phyloP scores from a whole-genome alignment of 345 rosid genomes.

The Gossypium raimondii region DNA sequence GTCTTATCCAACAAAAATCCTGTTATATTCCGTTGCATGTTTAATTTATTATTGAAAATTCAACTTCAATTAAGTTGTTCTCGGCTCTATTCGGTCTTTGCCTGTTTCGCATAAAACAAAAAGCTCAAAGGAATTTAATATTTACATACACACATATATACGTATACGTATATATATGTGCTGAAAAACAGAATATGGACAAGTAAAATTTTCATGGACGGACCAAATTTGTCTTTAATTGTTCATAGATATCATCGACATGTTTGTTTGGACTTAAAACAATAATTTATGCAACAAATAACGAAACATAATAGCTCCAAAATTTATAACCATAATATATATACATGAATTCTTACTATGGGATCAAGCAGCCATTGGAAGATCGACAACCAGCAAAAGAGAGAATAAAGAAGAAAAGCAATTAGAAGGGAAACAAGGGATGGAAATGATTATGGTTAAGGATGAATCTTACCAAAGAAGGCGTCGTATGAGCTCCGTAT shows the following conservation, averaged over 20 bases:
- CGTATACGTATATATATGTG: neutral
- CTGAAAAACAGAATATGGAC: neutral
- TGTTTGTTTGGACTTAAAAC: constrained; percentile 11
- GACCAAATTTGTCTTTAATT: neutral
- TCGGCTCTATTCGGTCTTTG: neutral
- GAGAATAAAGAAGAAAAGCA: neutral
- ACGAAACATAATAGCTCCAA: constrained; percentile 18
- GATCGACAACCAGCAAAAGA: neutral
- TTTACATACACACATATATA: too few relatives aligned
- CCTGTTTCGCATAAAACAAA: neutral
- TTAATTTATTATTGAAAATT: too few relatives aligned
- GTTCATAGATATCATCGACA: constrained; percentile 15
- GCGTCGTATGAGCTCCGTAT: constrained; percentile 16
- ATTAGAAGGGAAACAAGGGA: constrained; percentile 9
- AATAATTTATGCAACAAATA: constrained; percentile 1
- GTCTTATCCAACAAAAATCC: neutral
- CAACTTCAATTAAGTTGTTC: too few relatives aligned
- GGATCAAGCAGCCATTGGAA: constrained; percentile 8
- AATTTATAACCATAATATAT: constrained; percentile 8
- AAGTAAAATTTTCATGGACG: neutral
- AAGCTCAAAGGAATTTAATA: neutral
- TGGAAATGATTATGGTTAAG: constrained; percentile 41
- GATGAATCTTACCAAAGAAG: constrained; percentile 28
- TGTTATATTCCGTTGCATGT: neutral
- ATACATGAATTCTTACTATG: neutral